These are phyloP conservation scores for Entomortierella chlamydospora DNA, from an alignment of 192 early-diverging fungal species.

Conservation along the genomic window DNA sequence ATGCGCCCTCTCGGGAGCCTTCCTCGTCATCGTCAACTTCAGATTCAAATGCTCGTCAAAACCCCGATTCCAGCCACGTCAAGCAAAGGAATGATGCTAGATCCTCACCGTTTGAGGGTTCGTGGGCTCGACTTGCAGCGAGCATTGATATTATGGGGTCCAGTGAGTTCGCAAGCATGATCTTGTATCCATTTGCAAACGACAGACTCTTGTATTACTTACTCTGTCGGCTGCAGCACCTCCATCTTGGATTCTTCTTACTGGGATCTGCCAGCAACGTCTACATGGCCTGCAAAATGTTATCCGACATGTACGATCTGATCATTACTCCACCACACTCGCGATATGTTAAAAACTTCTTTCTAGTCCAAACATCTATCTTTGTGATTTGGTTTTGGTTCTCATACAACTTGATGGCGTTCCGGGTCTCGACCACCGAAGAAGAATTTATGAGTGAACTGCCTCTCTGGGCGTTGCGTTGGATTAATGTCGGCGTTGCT, in stretches of 20 bases:
- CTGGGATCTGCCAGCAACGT: slow-evolving; percentile 65
- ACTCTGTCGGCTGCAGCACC: slow-evolving; percentile 62
- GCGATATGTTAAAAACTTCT: slow-evolving; percentile 50
- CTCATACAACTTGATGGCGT: slow-evolving; percentile 67
- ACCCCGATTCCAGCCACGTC: not conserved
- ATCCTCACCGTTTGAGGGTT: slow-evolving; percentile 1
- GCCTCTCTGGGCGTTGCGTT: slow-evolving; percentile 65
- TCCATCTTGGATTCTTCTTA: slow-evolving; percentile 70
- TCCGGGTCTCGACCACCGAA: slow-evolving; percentile 52
- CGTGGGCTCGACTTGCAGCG: slow-evolving; percentile 32
- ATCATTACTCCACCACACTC: slow-evolving; percentile 51
- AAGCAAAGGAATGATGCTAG: slow-evolving; percentile 1
- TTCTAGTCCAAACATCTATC: slow-evolving; percentile 55
- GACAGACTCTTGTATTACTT: slow-evolving; percentile 60
- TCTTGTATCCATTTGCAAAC: slow-evolving; percentile 60
- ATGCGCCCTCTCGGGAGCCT: not conserved
- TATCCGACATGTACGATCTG: slow-evolving; percentile 67
- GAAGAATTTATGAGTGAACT: slow-evolving; percentile 66
- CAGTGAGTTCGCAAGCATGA: slow-evolving; percentile 30
- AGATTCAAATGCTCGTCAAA: not conserved
- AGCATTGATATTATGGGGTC: slow-evolving; percentile 40
- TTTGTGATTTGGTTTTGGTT: slow-evolving; percentile 66
- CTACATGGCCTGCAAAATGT: slow-evolving; percentile 61
- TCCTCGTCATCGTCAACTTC: not conserved
- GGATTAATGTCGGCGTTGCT: slow-evolving; percentile 68